A percentile compares a stretch with the other conserved stretches of the same genome.
phyloP scores from a whole-genome alignment of 75 land plant species.

The Picea glauca region DNA sequence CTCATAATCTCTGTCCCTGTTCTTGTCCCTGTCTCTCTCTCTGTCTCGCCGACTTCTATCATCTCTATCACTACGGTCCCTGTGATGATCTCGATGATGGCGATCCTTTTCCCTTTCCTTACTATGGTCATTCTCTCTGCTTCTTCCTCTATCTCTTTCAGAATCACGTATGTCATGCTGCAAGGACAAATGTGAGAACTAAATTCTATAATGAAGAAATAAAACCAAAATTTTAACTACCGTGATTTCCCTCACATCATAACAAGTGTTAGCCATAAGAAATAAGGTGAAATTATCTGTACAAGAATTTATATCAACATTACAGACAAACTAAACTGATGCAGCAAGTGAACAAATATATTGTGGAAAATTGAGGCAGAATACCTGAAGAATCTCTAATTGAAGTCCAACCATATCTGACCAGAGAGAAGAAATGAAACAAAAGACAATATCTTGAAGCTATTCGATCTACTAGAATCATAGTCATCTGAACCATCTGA shows the following conservation, averaged over 20 bases:
- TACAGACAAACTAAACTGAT: too few species aligned
- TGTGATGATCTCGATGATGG: constrained; percentile 20
- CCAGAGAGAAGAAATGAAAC: too few species aligned
- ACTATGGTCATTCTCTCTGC: constrained; percentile 29
- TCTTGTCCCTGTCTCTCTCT: constrained; percentile 28
- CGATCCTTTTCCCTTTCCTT: constrained; percentile 22
- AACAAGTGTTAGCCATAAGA: too few species aligned
- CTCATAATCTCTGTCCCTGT: constrained; percentile 38
- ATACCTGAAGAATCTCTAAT: too few species aligned
- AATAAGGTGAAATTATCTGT: too few species aligned
- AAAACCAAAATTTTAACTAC: background rate
- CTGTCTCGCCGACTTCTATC: constrained; percentile 18
- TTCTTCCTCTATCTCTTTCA: constrained; percentile 36
- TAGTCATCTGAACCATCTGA: too few species aligned
- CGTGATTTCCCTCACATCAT: background rate
- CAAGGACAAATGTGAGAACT: background rate
- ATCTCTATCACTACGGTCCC: constrained; percentile 28
- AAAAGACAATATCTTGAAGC: too few species aligned
- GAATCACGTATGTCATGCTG: constrained; percentile 40
- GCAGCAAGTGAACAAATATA: too few species aligned
- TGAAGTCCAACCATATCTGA: too few species aligned
- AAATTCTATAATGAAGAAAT: background rate
- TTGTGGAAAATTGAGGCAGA: too few species aligned
- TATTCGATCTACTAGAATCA: too few species aligned
- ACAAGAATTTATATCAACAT: too few species aligned